Evolutionary conservation across 352 stramenopile genomes (phyloP).

Genomic region (Phytophthora europaea): DNA sequence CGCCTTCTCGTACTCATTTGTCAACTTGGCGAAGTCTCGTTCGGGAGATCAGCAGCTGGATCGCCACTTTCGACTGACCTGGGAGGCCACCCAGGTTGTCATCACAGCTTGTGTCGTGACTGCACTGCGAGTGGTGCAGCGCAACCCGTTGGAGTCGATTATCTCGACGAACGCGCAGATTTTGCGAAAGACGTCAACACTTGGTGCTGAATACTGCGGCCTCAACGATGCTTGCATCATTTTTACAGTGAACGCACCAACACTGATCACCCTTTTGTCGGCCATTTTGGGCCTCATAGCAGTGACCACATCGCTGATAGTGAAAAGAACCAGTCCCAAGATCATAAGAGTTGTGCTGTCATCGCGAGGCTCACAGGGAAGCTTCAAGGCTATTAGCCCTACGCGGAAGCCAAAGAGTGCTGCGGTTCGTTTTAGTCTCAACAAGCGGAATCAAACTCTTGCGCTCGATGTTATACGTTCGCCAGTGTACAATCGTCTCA

Average conservation of each 20-base stretch:
- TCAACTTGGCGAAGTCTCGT: conserved; percentile 15
- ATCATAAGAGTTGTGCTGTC: neutral
- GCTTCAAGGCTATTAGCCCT: neutral
- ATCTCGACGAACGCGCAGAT: conserved; percentile 9
- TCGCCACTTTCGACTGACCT: conserved; percentile 24
- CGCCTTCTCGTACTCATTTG: conserved; percentile 26
- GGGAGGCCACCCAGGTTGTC: conserved; percentile 20
- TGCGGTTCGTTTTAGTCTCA: conserved; percentile 13
- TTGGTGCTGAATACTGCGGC: conserved; percentile 8
- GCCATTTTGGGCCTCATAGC: neutral
- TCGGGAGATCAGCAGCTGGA: conserved; percentile 19
- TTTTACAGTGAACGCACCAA: conserved; percentile 8
- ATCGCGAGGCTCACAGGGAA: neutral
- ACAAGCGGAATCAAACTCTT: conserved; percentile 9
- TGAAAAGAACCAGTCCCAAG: conserved; percentile 9
- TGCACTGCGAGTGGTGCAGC: conserved; percentile 8
- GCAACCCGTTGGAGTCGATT: conserved; percentile 9
- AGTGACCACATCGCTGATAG: neutral
- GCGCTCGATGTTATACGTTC: neutral
- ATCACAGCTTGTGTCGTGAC: conserved; percentile 3
- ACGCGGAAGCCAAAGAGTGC: neutral
- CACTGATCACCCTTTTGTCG: neutral
- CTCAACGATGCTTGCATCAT: conserved; percentile 21
- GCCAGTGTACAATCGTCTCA: conserved; percentile 4
- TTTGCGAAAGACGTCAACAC: conserved; percentile 15